Evolutionary conservation across 768 basidiomycete genomes (phyloP).

Genomic region (Leccinum pellstonianum): DNA sequence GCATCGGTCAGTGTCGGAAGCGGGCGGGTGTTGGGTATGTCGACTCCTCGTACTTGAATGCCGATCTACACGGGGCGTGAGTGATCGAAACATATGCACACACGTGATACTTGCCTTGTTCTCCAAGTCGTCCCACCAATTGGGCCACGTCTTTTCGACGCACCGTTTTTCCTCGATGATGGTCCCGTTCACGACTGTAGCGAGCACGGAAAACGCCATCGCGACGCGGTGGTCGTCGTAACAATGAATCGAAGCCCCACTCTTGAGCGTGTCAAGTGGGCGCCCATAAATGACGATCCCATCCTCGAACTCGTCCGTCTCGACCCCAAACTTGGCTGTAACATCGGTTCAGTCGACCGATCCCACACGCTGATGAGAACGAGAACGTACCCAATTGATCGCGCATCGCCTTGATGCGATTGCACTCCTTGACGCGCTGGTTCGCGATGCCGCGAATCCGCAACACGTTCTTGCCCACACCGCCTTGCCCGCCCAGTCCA

Average conservation of each 20-base stretch:
- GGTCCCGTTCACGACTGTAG: slow-evolving; percentile 68
- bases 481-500: slow-evolving; percentile 39
- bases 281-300: slow-evolving; percentile 89
- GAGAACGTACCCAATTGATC: slow-evolving; percentile 76
- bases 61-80: not conserved
- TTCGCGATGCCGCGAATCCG: slow-evolving; percentile 95
- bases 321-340: slow-evolving; percentile 90
- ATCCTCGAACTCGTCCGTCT: slow-evolving; percentile 89
- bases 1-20: slow-evolving; percentile 43
- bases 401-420: slow-evolving; percentile 95
- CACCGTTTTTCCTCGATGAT: slow-evolving; percentile 94
- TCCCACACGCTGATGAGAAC: too few species aligned
- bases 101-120: slow-evolving; percentile 67
- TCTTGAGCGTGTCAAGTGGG: slow-evolving; percentile 57
- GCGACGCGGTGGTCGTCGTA: slow-evolving; percentile 99
- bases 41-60: too few species aligned
- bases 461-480: slow-evolving; percentile 46
- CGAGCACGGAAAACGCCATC: slow-evolving; percentile 95
- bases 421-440: slow-evolving; percentile 98
- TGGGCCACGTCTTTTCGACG: slow-evolving; percentile 99
- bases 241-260: slow-evolving; percentile 83
- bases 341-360: not conserved
- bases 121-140: slow-evolving; percentile 98
- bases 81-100: not conserved
- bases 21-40: slow-evolving; percentile 6